These are phyloP conservation scores for Gossypium arboreum DNA, from an alignment of 345 rosid species.

Conservation along the genomic window DNA sequence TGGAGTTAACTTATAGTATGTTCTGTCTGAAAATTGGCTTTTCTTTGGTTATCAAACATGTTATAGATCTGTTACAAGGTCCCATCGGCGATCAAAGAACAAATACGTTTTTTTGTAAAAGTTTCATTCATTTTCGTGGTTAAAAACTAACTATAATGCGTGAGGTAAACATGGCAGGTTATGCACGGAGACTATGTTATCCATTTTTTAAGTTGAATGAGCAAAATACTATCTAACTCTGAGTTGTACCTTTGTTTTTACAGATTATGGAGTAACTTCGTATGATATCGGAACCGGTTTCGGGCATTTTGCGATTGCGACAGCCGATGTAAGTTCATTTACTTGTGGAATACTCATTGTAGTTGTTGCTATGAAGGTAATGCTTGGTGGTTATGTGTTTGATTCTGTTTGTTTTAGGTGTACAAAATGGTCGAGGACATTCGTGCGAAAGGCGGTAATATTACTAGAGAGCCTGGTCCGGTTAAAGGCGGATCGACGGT, in stretches of 20 bases:
- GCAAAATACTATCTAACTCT: too few species aligned
- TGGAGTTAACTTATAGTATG: slow-evolving; percentile 86
- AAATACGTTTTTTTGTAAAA: too few species aligned
- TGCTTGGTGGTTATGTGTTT: background rate
- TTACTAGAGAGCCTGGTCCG: slow-evolving; percentile 89
- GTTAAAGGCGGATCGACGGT: slow-evolving; percentile 76
- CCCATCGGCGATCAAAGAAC: too few species aligned
- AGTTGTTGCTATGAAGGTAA: background rate
- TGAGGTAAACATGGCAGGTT: too few species aligned
- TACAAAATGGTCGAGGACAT: slow-evolving; percentile 69
- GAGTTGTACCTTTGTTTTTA: background rate
- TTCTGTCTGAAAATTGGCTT: background rate
- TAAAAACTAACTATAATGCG: too few species aligned
- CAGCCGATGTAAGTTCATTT: slow-evolving; percentile 60
- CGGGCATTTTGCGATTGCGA: slow-evolving; percentile 91
- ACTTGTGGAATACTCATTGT: background rate
- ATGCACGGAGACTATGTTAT: too few species aligned
- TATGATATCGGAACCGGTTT: slow-evolving; percentile 95
- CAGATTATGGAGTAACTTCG: slow-evolving; percentile 84
- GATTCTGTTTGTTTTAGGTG: slow-evolving; percentile 38
- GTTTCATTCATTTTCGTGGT: too few species aligned
- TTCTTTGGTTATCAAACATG: too few species aligned
- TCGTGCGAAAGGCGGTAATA: slow-evolving; percentile 71
- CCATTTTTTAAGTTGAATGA: too few species aligned
- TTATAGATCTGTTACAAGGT: too few species aligned